Percentiles rank a stretch among this genome's conserved stretches.
Conservation (phyloP, 2,329 filamentous ascomycete species). For the Macrophomina pseudophaseolina region DNA sequence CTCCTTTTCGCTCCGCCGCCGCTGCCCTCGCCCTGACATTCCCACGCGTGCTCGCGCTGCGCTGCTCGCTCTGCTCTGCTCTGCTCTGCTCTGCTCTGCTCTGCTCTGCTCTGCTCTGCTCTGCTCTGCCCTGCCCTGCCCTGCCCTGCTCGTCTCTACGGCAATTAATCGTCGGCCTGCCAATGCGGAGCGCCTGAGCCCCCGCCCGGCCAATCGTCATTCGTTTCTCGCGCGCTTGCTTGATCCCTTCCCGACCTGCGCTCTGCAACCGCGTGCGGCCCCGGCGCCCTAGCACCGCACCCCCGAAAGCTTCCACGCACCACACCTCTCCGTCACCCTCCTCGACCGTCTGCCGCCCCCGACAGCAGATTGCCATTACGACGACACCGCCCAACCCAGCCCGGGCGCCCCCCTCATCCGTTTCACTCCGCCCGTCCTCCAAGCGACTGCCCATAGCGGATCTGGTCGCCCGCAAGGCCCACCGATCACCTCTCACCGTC, state of each 20-base stretch:
- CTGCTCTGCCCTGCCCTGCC: constrained; percentile 1
- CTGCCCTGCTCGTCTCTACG: constrained; percentile 9
- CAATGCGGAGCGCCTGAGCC: constrained; percentile 23
- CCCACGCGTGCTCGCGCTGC: neutral
- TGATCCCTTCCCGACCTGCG: constrained; percentile 22
- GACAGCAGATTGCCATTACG: constrained; percentile 27
- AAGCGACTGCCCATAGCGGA: constrained; percentile 29
- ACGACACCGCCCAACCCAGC: constrained; percentile 22
- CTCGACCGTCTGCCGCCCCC: constrained; percentile 24
- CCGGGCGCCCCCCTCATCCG: constrained; percentile 25
- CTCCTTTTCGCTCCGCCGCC: constrained; percentile 14
- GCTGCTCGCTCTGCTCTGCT: neutral
- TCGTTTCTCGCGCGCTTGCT: constrained; percentile 23
- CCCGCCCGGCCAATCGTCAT: constrained; percentile 22
- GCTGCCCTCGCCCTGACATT: neutral
- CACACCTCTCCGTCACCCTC: constrained; percentile 21
- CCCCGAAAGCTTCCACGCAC: constrained; percentile 25
- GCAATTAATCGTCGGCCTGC: constrained; percentile 23
- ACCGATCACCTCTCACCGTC: constrained; percentile 31
- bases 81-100: neutral
- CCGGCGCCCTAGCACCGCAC: constrained; percentile 24
- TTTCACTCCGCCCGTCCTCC: constrained; percentile 19
- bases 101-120: constrained; percentile 4
- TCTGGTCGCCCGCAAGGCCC: constrained; percentile 28
- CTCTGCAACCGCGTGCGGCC: constrained; percentile 23